Evolutionary conservation across 768 basidiomycete species (phyloP).

Genomic region (Amanita subjunquillea): DNA sequence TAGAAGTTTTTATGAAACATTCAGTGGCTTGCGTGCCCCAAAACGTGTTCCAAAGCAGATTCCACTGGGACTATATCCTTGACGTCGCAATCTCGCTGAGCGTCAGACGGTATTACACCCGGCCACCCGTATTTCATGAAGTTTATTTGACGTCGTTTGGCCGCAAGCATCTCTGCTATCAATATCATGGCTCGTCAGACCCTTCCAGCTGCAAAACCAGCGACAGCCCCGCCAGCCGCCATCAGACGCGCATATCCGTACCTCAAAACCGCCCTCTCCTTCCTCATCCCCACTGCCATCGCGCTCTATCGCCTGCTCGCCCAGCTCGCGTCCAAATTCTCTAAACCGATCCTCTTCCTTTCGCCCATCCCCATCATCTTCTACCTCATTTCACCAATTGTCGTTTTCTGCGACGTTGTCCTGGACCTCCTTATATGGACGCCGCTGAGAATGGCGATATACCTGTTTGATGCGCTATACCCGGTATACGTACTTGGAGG

Average conservation of each 20-base stretch:
- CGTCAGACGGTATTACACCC: no score
- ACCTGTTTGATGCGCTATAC: constrained; percentile 33
- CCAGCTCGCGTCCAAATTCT: neutral
- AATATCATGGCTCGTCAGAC: neutral
- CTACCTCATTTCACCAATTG: constrained; percentile 39
- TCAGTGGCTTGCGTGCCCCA: no score
- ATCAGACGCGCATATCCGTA: neutral
- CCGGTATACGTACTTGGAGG: constrained; percentile 49
- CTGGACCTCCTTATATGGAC: constrained; percentile 31
- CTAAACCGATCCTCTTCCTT: constrained; percentile 11
- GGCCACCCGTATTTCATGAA: no score
- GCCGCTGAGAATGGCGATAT: constrained; percentile 30
- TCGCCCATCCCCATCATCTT: constrained; percentile 20
- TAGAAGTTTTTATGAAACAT: no score
- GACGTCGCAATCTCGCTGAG: no score
- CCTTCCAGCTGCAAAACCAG: neutral
- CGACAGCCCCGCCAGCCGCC: neutral
- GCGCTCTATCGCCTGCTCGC: neutral
- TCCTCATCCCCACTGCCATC: neutral
- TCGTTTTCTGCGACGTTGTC: constrained; percentile 28
- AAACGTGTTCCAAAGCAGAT: no score
- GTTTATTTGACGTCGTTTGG: no score
- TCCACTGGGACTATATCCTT: no score
- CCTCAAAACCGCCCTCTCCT: neutral
- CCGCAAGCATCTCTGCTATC: no score